Conservation (phyloP, 1,284 basidiomycete species). For the Tilletia walkeri region DNA sequence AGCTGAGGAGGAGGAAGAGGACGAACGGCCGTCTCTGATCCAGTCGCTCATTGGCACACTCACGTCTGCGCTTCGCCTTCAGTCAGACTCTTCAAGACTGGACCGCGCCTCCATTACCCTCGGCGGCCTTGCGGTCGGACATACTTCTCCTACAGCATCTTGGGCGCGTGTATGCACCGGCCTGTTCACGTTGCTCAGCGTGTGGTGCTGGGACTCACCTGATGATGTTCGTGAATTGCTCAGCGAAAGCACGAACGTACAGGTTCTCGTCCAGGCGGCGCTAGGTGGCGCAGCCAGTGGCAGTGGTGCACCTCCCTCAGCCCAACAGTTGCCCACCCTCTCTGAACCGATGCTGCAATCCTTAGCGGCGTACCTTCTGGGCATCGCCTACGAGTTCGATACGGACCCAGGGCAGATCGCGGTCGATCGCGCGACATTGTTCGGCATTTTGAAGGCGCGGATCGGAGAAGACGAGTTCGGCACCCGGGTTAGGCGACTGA, state of each 20-base stretch:
- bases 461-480: conserved; percentile 81
- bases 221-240: conserved; percentile 83
- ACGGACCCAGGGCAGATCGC: conserved; percentile 35
- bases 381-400: conserved; percentile 71
- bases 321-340: not conserved
- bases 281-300: conserved; percentile 74
- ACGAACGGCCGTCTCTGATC: conserved; percentile 59
- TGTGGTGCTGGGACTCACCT: conserved; percentile 97
- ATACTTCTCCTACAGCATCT: conserved; percentile 35
- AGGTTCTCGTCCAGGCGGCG: conserved; percentile 76
- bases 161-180: conserved; percentile 87
- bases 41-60: conserved; percentile 65
- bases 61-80: conserved; percentile 64
- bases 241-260: conserved; percentile 79
- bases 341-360: conserved; percentile 83
- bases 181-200: conserved; percentile 76
- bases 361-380: conserved; percentile 85
- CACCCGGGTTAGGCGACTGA: conserved; percentile 77
- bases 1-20: conserved; percentile 59
- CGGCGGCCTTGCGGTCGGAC: conserved; percentile 27
- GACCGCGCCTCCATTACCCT: conserved; percentile 38
- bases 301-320: not conserved
- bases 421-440: conserved; percentile 43
- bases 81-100: conserved; percentile 54
- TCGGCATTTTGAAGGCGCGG: conserved; percentile 75